Evolutionary conservation across 2,329 filamentous ascomycete species (phyloP).

Genomic region (Keithomyces neogunnii): DNA sequence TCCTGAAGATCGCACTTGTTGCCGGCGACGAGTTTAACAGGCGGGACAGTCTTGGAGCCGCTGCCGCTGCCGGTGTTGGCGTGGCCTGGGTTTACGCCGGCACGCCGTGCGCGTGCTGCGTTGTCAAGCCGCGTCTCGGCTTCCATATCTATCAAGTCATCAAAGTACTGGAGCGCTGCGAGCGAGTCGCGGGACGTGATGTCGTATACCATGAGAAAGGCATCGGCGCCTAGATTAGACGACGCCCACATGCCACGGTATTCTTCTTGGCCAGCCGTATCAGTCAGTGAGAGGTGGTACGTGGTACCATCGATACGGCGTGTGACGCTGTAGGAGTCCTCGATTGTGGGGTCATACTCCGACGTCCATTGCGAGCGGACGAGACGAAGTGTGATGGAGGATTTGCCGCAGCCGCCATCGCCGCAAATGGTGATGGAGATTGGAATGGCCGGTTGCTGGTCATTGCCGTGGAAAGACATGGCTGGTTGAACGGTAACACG

Average conservation of each 20-base stretch:
- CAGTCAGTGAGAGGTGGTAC: slow-evolving; percentile 71
- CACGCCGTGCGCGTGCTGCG: slow-evolving; percentile 42
- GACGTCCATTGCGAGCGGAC: slow-evolving; percentile 78
- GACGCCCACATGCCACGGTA: slow-evolving; percentile 81
- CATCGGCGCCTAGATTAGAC: slow-evolving; percentile 70
- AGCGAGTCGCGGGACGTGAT: slow-evolving; percentile 65
- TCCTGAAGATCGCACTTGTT: slow-evolving; percentile 80
- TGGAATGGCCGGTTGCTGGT: slow-evolving; percentile 35
- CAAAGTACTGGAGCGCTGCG: slow-evolving; percentile 67
- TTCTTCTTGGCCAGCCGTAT: slow-evolving; percentile 85
- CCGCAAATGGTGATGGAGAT: slow-evolving; percentile 78
- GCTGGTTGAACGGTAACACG: neutral
- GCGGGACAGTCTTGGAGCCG: slow-evolving; percentile 48
- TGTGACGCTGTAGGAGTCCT: slow-evolving; percentile 79
- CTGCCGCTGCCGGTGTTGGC: slow-evolving; percentile 21
- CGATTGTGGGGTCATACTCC: slow-evolving; percentile 73
- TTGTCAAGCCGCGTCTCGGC: slow-evolving; percentile 60
- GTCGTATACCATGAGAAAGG: slow-evolving; percentile 82
- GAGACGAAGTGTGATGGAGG: slow-evolving; percentile 73
- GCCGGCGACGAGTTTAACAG: slow-evolving; percentile 75
- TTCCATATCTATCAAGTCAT: slow-evolving; percentile 78
- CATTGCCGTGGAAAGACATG: slow-evolving; percentile 3
- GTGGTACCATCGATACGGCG: slow-evolving; percentile 71
- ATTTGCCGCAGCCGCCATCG: slow-evolving; percentile 79
- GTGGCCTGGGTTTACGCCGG: slow-evolving; percentile 24